These are phyloP conservation scores for Wickerhamomyces queroliae DNA, from an alignment of 805 yeast species.

Conservation along the genomic window DNA sequence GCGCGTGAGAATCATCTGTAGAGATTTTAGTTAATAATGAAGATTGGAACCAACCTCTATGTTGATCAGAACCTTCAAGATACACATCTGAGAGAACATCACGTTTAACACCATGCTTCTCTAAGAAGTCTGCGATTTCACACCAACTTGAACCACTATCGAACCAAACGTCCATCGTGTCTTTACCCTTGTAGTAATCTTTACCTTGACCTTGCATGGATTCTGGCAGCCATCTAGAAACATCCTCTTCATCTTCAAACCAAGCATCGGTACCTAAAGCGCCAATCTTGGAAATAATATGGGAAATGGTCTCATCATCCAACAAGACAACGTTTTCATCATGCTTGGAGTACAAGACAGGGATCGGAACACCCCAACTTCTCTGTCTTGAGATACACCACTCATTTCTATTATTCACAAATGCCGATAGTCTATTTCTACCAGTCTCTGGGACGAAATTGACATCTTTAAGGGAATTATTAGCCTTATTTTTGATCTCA, in stretches of 20 bases:
- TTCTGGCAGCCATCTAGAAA: slow-evolving; percentile 69
- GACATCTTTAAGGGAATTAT: slow-evolving; percentile 54
- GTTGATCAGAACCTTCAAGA: slow-evolving; percentile 97
- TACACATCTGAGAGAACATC: slow-evolving; percentile 70
- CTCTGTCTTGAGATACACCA: slow-evolving; percentile 99
- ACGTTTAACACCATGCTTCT: slow-evolving; percentile 31
- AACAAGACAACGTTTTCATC: slow-evolving; percentile 60
- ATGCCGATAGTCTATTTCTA: slow-evolving; percentile 60
- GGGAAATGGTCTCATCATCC: slow-evolving; percentile 47
- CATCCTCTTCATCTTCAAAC: slow-evolving; percentile 57
- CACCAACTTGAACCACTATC: slow-evolving; percentile 96
- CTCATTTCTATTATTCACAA: slow-evolving; percentile 73
- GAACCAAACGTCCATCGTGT: slow-evolving; percentile 99
- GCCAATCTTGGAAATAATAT: slow-evolving; percentile 50
- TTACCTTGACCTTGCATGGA: slow-evolving; percentile 33
- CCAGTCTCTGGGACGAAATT: slow-evolving; percentile 74
- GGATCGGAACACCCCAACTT: slow-evolving; percentile 97
- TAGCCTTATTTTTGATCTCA: slow-evolving; percentile 58
- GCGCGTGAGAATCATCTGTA: slow-evolving; percentile 14
- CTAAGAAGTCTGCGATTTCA: slow-evolving; percentile 36
- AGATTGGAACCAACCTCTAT: slow-evolving; percentile 98
- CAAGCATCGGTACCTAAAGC: slow-evolving; percentile 70
- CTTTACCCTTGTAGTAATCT: slow-evolving; percentile 60
- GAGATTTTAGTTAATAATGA: slow-evolving; percentile 78
- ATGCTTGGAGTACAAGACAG: slow-evolving; percentile 58